These are phyloP conservation scores for Parvularia atlantis DNA, from an alignment of 78 protist genomes.

Conservation along the genomic window DNA sequence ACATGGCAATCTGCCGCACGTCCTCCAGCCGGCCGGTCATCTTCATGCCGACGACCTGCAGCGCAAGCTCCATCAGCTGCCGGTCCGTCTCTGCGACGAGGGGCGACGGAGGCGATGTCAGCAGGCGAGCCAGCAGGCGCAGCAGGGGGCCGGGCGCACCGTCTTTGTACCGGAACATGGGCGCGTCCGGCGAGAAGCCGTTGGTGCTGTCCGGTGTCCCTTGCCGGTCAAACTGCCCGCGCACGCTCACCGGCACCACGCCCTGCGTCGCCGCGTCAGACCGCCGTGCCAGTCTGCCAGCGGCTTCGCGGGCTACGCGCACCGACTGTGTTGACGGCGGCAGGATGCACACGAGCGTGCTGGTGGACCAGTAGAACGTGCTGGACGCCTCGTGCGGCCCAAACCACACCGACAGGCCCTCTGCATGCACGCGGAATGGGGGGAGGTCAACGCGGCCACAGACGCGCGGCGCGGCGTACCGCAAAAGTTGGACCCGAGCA, in stretches of 20 bases:
- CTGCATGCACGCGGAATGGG: no score
- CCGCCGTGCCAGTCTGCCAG: no score
- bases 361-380: not conserved
- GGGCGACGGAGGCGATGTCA: no score
- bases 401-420: not conserved
- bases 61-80: slow-evolving; percentile 7
- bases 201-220: no score
- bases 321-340: not conserved
- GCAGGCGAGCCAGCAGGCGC: no score
- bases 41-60: slow-evolving; percentile 5
- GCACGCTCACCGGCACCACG: not conserved
- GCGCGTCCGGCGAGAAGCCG: no score
- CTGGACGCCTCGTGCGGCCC: not conserved
- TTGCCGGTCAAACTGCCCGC: no score
- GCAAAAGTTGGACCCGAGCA: slow-evolving; percentile 4
- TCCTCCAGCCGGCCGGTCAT: no score
- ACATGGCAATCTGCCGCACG: no score
- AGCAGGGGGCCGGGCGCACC: no score
- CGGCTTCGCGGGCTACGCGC: no score
- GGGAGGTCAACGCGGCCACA: not conserved
- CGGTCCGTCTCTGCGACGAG: slow-evolving; percentile 1
- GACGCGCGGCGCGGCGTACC: not conserved
- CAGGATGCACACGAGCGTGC: not conserved
- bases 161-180: not conserved
- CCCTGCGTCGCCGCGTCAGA: no score